Conservation (phyloP, 257 asterid genomes). For the Ophiorrhiza pumila region DNA sequence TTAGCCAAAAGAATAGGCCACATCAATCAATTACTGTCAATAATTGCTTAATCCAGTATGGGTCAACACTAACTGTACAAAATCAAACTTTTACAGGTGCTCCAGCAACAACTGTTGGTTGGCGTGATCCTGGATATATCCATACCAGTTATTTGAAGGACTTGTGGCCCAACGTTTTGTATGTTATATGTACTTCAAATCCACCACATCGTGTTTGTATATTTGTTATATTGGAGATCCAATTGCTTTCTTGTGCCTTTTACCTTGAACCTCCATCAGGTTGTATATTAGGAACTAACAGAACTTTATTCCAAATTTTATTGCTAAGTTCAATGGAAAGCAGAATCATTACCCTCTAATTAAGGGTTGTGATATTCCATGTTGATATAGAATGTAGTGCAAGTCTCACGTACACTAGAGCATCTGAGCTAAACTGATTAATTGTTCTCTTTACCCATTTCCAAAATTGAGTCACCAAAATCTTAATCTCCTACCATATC, state of each 20-base stretch:
- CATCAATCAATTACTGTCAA: background rate
- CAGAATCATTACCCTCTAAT: background rate
- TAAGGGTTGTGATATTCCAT: background rate
- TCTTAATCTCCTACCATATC: background rate
- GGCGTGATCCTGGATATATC: slow-evolving; percentile 70
- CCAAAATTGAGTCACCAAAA: background rate
- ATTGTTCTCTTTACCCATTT: background rate
- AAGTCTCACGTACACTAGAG: background rate
- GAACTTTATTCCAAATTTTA: background rate
- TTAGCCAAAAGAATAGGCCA: background rate
- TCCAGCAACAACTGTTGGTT: slow-evolving; percentile 64
- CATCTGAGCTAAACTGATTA: background rate
- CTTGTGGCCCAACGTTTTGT: slow-evolving; percentile 52
- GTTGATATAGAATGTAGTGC: background rate
- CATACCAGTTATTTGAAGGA: slow-evolving; percentile 56
- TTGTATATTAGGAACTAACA: background rate
- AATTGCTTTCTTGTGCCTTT: background rate
- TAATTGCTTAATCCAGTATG: background rate
- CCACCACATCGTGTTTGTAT: background rate
- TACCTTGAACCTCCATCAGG: background rate
- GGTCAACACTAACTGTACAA: background rate
- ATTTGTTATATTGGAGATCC: background rate
- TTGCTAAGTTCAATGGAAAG: background rate
- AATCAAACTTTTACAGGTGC: slow-evolving; percentile 52
- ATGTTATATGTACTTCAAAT: slow-evolving; percentile 16